These are phyloP conservation scores for Tolypocladium sp. DNA, from an alignment of 2,329 filamentous ascomycete species.

Conservation along the genomic window DNA sequence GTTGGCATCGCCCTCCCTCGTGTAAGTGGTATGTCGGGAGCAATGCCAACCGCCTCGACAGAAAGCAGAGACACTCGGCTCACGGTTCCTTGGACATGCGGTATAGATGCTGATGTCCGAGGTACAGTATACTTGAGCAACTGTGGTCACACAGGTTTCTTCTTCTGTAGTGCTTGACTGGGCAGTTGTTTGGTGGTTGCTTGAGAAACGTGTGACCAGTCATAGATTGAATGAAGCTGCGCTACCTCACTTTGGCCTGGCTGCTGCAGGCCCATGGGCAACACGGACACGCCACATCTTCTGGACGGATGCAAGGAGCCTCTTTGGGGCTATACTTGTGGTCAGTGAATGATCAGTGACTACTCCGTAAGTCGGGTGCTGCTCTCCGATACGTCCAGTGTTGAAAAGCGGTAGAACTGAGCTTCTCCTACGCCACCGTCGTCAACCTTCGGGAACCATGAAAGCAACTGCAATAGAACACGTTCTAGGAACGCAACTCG, in stretches of 20 bases:
- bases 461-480: not conserved
- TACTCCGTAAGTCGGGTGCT: too few species aligned
- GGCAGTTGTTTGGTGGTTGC: not conserved
- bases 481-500: not conserved
- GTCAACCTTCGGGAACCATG: not conserved
- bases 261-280: not conserved
- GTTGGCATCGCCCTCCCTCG: not conserved
- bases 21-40: not conserved
- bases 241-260: too few species aligned
- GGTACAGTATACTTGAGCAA: too few species aligned
- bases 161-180: too few species aligned
- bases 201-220: not conserved
- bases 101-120: too few species aligned
- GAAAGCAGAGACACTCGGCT: not conserved
- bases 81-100: not conserved
- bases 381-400: too few species aligned
- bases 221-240: not conserved
- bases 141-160: too few species aligned
- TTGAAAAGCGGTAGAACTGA: not conserved
- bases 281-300: not conserved
- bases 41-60: not conserved
- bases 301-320: not conserved
- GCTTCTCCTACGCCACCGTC: not conserved
- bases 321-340: too few species aligned
- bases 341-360: too few species aligned